Percentiles rank a stretch among this genome's conserved stretches.
These are phyloP conservation scores for Phaseolus coccineus DNA, from an alignment of 331 rosid species.

Conservation along the genomic window DNA sequence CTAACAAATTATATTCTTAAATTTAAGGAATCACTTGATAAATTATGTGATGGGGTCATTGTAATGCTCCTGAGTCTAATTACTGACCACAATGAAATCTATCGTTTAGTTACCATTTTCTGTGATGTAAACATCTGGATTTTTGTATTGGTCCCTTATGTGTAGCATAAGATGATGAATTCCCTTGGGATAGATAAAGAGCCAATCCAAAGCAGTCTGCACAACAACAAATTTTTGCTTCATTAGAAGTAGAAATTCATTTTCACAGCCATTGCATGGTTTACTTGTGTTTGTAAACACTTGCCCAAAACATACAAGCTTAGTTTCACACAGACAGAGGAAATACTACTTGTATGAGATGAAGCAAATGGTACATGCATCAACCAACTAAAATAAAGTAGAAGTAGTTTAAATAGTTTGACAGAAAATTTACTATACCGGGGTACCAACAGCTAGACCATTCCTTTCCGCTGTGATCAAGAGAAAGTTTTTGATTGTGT, in stretches of 20 bases:
- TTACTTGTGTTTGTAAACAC: too few species aligned
- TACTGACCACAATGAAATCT: not conserved
- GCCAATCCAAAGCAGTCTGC: constrained; percentile 63
- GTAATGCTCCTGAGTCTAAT: too few species aligned
- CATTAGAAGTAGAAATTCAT: not conserved
- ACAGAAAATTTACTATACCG: constrained; percentile 41
- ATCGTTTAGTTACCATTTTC: constrained; percentile 61
- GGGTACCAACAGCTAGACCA: constrained; percentile 52
- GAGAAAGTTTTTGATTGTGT: not conserved
- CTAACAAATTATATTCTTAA: too few species aligned
- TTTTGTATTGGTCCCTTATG: constrained; percentile 53
- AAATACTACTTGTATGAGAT: not conserved
- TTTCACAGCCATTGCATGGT: not conserved
- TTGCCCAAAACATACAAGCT: too few species aligned
- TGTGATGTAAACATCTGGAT: constrained; percentile 58
- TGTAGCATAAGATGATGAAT: constrained; percentile 41
- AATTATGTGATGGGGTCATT: too few species aligned
- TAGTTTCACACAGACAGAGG: not conserved
- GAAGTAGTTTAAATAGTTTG: not conserved
- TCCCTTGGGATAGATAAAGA: constrained; percentile 61
- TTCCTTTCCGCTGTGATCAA: constrained; percentile 34
- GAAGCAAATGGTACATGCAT: not conserved
- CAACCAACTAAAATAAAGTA: not conserved
- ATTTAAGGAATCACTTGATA: too few species aligned
- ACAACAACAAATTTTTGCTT: constrained; percentile 19